Evolutionary conservation across 2,329 filamentous ascomycete species (phyloP).

Genomic region (Penicillium olsonii): DNA sequence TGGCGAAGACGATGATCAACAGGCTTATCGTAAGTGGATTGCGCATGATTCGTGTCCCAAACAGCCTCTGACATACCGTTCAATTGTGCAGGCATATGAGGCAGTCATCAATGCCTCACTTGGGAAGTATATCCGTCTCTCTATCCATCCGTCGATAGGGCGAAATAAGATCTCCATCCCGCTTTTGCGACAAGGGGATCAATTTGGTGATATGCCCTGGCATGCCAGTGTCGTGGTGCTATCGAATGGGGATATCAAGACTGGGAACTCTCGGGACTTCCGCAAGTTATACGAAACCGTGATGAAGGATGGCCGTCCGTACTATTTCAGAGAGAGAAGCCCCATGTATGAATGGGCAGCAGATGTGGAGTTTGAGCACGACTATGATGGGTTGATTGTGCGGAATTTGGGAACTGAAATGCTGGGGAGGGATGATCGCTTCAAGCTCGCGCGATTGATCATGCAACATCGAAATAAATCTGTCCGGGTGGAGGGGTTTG

Average conservation of each 20-base stretch:
- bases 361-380: constrained; percentile 6
- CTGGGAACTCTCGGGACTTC: constrained; percentile 2
- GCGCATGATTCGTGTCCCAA: too few species aligned
- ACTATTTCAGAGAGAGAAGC: constrained; percentile 8
- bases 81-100: constrained; percentile 1
- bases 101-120: constrained; percentile 3
- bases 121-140: constrained; percentile 8
- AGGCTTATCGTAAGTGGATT: constrained; percentile 3
- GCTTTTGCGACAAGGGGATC: constrained; percentile 3
- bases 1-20: constrained; percentile 10
- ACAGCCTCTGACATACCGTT: not conserved
- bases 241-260: constrained; percentile 4
- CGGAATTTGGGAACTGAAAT: not conserved
- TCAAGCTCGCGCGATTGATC: constrained; percentile 10
- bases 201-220: constrained; percentile 11
- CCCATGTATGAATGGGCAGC: constrained; percentile 5
- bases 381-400: constrained; percentile 1
- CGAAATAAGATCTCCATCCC: constrained; percentile 9
- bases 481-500: constrained; percentile 7
- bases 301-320: constrained; percentile 4
- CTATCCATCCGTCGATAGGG: constrained; percentile 9
- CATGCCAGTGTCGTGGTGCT: constrained; percentile 8
- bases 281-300: constrained; percentile 8
- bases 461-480: constrained; percentile 5
- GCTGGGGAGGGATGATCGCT: constrained; percentile 4